Base-by-base conservation (phyloP, 371 early-diverging fungal genomes). In the Circinella umbellata region DNA sequence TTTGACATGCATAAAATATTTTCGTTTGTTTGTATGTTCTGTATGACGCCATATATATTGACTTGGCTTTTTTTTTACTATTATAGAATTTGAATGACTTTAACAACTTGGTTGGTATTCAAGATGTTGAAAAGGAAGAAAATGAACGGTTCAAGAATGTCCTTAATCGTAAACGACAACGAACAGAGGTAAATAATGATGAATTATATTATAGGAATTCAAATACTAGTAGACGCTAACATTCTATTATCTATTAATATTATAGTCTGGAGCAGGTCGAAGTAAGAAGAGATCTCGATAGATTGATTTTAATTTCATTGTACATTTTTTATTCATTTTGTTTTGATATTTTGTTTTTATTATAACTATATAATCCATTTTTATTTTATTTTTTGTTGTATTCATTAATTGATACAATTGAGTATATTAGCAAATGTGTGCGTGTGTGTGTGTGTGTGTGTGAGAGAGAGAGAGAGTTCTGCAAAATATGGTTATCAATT, bases 11-110 rank as follows among this genome's bases (percentile, higher is more conserved):
- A 38, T 7, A n/a, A 38, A 35, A 38, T 4, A 61, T 37, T 20
- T 20, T 18, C 1, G 57, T 34, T 57, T 57, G 57, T 6, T 34
- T 57, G 3, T 13, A 14, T 18, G 10, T 57, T 37, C 7, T 15
- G n/a, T 13, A n/a, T 57, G 57, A 27, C 27, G 27, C 27, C 27
- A 27, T 27, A 27, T 27, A 34, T 69, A 20, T 66, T 0, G 9
- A 42, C 11, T 42, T 42, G 3, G 0, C 3, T 42, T 9, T 42
- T 1, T 42, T 6, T 42, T 6, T 42, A 42, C 3, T 42, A 9
- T 9, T 42, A 42, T 73, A 88, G 84, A 90, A 91, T 64, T 72
- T 93, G 73, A 90, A 91, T 67, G 91, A 91, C 73, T 92, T 93
- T 80, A 86, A 88, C 42, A 90, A 87, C 61, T 73, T 91, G 67